A percentile compares a stretch with the other conserved stretches of the same genome.
phyloP scores from a whole-genome alignment of 495 filamentous ascomycete genomes.

The Penicillium robsamsonii region DNA sequence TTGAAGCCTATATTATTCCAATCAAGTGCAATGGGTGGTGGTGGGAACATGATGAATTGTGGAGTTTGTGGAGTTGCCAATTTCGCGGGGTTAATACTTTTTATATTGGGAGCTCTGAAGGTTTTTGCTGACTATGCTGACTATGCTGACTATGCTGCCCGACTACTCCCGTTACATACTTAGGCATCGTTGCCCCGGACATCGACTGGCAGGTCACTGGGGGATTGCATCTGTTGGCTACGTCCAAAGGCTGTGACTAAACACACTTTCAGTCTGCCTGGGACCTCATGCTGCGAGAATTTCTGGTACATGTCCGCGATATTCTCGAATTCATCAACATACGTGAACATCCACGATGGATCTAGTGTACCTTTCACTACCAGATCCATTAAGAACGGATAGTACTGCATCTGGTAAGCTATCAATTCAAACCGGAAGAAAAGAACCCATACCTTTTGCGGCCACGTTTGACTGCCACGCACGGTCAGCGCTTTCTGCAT shows the following conservation, averaged over 20 bases:
- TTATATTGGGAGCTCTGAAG: not conserved
- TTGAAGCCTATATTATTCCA: slow-evolving; percentile 90
- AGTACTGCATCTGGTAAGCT: slow-evolving; percentile 19
- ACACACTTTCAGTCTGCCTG: slow-evolving; percentile 28
- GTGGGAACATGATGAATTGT: slow-evolving; percentile 58
- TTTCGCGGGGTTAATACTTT: not conserved
- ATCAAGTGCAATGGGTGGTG: slow-evolving; percentile 72
- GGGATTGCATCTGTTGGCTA: slow-evolving; percentile 6
- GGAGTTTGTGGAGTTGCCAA: slow-evolving; percentile 2
- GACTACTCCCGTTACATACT: too few species aligned
- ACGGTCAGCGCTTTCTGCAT: slow-evolving; percentile 32
- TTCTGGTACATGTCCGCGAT: slow-evolving; percentile 24
- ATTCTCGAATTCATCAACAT: slow-evolving; percentile 29
- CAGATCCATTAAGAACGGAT: slow-evolving; percentile 29
- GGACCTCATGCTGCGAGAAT: slow-evolving; percentile 24
- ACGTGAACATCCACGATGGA: slow-evolving; percentile 34
- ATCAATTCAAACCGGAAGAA: not conserved
- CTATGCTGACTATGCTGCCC: not conserved
- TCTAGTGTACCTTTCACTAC: slow-evolving; percentile 25
- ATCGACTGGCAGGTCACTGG: slow-evolving; percentile 3
- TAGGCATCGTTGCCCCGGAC: too few species aligned
- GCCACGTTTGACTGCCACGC: slow-evolving; percentile 26
- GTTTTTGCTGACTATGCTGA: not conserved
- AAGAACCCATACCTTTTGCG: slow-evolving; percentile 21
- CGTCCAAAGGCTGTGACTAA: slow-evolving; percentile 28